Conservation (phyloP, 768 basidiomycete genomes). For the Russula sp. region DNA sequence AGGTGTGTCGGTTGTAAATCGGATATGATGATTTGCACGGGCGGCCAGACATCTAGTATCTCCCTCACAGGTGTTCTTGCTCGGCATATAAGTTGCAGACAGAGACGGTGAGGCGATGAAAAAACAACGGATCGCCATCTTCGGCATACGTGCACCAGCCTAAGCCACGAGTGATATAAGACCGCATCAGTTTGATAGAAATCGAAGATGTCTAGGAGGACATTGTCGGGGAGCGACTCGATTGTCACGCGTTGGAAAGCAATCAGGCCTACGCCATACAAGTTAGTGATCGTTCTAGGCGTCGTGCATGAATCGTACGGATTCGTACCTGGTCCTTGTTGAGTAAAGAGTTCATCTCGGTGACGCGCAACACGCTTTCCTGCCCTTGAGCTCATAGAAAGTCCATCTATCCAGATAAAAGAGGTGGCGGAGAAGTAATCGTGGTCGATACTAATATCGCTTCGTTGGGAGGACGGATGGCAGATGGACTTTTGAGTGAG, state of each 20-base stretch:
- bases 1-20: not conserved
- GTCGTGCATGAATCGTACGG: no score
- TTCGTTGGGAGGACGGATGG: no score
- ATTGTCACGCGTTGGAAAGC: not conserved
- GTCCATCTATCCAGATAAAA: no score
- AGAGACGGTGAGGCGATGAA: not conserved
- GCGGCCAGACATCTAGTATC: not conserved
- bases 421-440: no score
- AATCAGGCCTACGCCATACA: not conserved
- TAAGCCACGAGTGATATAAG: not conserved
- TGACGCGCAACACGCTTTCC: no score
- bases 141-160: constrained; percentile 1
- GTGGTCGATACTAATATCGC: no score
- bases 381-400: no score
- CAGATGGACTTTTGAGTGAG: no score
- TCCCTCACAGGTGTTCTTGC: not conserved
- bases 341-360: no score
- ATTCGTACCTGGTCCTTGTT: no score
- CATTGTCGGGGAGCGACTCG: not conserved
- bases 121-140: not conserved
- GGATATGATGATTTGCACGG: not conserved
- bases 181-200: not conserved
- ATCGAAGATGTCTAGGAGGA: constrained; percentile 2
- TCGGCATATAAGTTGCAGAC: not conserved
- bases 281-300: not conserved